Evolutionary conservation across 2,329 filamentous ascomycete genomes (phyloP).

Genomic region (Colletotrichum sp.): DNA sequence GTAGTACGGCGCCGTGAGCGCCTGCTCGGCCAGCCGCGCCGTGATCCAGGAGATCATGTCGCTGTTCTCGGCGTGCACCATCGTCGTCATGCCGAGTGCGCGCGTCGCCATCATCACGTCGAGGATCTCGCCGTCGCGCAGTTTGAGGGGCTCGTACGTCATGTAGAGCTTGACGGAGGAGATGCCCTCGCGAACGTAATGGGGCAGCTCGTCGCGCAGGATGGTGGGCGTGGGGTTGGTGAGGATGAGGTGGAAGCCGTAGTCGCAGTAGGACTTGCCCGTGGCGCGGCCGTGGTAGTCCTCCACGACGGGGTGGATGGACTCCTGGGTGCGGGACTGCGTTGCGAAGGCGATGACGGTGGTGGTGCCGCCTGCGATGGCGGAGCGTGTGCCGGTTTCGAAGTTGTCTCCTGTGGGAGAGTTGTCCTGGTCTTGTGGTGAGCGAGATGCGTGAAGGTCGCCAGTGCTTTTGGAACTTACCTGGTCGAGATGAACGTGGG

Average conservation of each 20-base stretch:
- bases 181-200: slow-evolving; percentile 44
- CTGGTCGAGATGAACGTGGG: slow-evolving; percentile 44
- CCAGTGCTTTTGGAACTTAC: slow-evolving; percentile 33
- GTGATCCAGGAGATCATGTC: slow-evolving; percentile 60
- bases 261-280: slow-evolving; percentile 58
- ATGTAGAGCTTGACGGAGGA: slow-evolving; percentile 58
- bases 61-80: slow-evolving; percentile 61
- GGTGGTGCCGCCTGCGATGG: slow-evolving; percentile 63
- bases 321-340: slow-evolving; percentile 50
- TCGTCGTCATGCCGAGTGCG: slow-evolving; percentile 37
- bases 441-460: background rate
- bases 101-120: slow-evolving; percentile 53
- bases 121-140: slow-evolving; percentile 54
- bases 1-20: slow-evolving; percentile 54
- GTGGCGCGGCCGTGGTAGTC: slow-evolving; percentile 50
- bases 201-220: slow-evolving; percentile 36
- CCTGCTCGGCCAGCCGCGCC: slow-evolving; percentile 51
- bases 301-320: slow-evolving; percentile 48
- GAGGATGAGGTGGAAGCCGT: slow-evolving; percentile 59
- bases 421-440: background rate
- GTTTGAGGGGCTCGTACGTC: slow-evolving; percentile 55
- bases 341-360: slow-evolving; percentile 63
- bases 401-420: slow-evolving; percentile 31
- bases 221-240: slow-evolving; percentile 46
- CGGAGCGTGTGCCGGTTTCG: slow-evolving; percentile 53